Conservation (phyloP, 768 basidiomycete species). For the Melanogaster broomeanus region DNA sequence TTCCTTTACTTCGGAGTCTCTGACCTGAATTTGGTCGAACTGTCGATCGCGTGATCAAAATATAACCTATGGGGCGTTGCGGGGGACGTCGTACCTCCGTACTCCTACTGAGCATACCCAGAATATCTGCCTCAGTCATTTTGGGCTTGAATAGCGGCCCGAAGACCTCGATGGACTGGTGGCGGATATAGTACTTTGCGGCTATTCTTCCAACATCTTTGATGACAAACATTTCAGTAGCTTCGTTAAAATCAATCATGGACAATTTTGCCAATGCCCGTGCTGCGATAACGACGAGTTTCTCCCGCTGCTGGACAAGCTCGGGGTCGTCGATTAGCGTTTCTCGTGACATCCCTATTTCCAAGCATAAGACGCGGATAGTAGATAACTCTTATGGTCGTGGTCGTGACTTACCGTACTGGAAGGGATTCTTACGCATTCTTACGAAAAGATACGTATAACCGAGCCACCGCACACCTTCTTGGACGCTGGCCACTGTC, state of each 20-base stretch:
- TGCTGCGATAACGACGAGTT: conserved; percentile 69
- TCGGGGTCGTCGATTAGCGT: conserved; percentile 68
- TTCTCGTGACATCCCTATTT: conserved; percentile 72
- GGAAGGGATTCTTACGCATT: conserved; percentile 88
- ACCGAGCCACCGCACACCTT: conserved; percentile 93
- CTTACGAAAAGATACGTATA: conserved; percentile 97
- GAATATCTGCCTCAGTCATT: conserved; percentile 93
- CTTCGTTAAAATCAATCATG: conserved; percentile 81
- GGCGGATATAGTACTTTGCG: conserved; percentile 92
- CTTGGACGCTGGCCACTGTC: conserved; percentile 83
- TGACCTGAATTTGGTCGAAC: conserved; percentile 94
- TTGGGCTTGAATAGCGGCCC: conserved; percentile 70
- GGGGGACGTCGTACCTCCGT: conserved; percentile 66
- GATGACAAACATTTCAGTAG: conserved; percentile 59
- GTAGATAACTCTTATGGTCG: neutral
- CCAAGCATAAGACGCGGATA: conserved; percentile 6
- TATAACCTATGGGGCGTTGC: neutral
- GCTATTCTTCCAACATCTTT: conserved; percentile 97
- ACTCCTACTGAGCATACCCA: conserved; percentile 83
- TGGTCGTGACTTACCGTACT: conserved; percentile 61
- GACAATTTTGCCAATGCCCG: conserved; percentile 61
- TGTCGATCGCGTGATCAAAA: conserved; percentile 29
- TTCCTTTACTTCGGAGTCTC: conserved; percentile 88
- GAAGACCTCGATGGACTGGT: conserved; percentile 86
- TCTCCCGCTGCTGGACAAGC: conserved; percentile 66